These are phyloP conservation scores for Amauroascus verrucosus DNA, from an alignment of 2,329 filamentous ascomycete genomes.

Conservation along the genomic window DNA sequence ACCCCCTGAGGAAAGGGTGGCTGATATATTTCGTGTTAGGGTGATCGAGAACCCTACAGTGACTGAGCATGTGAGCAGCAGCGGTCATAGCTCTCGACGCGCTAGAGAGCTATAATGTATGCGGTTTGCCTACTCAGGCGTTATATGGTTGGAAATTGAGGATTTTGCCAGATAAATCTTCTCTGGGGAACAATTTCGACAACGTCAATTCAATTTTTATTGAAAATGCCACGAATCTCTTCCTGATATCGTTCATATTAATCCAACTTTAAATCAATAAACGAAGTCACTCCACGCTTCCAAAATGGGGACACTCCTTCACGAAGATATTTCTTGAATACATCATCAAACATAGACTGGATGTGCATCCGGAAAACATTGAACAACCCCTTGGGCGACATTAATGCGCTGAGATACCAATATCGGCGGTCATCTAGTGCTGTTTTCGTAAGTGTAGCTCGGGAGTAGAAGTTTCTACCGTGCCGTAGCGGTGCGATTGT, in stretches of 20 bases:
- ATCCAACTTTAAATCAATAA: conserved; percentile 10
- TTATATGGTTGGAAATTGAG: no score
- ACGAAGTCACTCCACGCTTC: conserved; percentile 9
- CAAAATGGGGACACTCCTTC: conserved; percentile 10
- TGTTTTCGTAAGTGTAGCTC: conserved; percentile 4
- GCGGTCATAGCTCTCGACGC: no score
- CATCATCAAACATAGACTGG: conserved; percentile 2
- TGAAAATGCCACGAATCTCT: conserved; percentile 8
- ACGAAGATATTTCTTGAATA: neutral
- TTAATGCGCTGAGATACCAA: conserved; percentile 11
- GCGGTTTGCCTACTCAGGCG: no score
- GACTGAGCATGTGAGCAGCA: no score
- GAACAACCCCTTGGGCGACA: conserved; percentile 10
- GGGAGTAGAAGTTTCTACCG: neutral
- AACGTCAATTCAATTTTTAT: neutral
- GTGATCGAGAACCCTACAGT: no score
- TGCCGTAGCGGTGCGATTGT: neutral
- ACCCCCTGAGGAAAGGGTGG: no score
- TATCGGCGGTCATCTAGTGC: conserved; percentile 6
- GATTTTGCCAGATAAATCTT: no score
- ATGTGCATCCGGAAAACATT: conserved; percentile 9
- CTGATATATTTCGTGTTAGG: no score
- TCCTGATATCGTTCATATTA: conserved; percentile 3
- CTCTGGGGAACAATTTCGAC: no score
- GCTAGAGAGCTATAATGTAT: no score